Evolutionary conservation across 2,329 filamentous ascomycete species (phyloP).

Genomic region (Fusarium denticulatum): DNA sequence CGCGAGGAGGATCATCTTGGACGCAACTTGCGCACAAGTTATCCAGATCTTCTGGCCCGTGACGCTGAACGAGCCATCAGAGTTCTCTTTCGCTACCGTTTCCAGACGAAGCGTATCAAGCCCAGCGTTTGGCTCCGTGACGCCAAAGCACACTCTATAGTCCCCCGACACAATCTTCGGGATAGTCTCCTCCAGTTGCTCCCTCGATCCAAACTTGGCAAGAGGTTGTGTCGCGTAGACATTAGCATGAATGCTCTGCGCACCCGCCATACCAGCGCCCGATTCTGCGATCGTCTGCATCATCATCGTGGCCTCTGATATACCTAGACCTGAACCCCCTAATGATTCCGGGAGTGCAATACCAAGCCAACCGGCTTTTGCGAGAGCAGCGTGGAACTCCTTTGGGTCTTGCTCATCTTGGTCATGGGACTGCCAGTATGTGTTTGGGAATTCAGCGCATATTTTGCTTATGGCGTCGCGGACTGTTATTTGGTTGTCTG

Average conservation of each 20-base stretch:
- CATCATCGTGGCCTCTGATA: conserved; percentile 88
- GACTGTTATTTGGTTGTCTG: conserved; percentile 76
- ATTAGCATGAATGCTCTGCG: conserved; percentile 71
- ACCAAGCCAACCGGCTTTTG: conserved; percentile 81
- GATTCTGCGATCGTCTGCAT: conserved; percentile 83
- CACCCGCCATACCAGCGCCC: conserved; percentile 81
- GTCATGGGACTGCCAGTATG: conserved; percentile 81
- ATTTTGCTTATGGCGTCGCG: conserved; percentile 75
- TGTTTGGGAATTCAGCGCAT: conserved; percentile 75
- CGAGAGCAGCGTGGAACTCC: conserved; percentile 79
- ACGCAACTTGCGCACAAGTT: conserved; percentile 82
- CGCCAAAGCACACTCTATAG: conserved; percentile 81
- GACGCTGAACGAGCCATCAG: conserved; percentile 70
- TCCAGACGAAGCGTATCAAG: conserved; percentile 79
- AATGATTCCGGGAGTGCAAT: conserved; percentile 80
- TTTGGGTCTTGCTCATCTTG: conserved; percentile 75
- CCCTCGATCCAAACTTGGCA: conserved; percentile 74
- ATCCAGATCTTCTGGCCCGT: conserved; percentile 92
- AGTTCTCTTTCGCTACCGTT: conserved; percentile 67
- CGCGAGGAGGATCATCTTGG: conserved; percentile 84
- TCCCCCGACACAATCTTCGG: conserved; percentile 77
- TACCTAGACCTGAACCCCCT: conserved; percentile 79
- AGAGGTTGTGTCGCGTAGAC: conserved; percentile 82
- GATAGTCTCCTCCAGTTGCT: conserved; percentile 72
- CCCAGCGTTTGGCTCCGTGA: conserved; percentile 85